Base-by-base conservation (phyloP, 1,284 basidiomycete genomes). In the Sporisorium sorghi region DNA sequence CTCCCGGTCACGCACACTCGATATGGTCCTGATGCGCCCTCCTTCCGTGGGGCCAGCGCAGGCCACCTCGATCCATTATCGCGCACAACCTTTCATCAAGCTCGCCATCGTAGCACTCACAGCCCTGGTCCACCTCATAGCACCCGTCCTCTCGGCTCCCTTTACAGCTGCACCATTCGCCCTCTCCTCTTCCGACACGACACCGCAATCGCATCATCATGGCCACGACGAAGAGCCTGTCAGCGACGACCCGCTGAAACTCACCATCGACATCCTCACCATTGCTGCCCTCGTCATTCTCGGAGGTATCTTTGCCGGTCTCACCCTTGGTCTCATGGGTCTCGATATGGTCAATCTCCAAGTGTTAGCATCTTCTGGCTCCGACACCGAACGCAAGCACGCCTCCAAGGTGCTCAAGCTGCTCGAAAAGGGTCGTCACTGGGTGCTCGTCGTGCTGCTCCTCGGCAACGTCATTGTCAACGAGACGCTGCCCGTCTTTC, bases 281-380 rank as follows among this genome's bases (percentile, higher is more conserved):
- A 79, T 78, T 51, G 78, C 78, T 24, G 78, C 73, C 15, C 67
- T 83, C 7, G 82, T 83, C 12, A 60, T 83, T 14, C 72, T 81
- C 15, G 86, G 86, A 5, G 87, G 87, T 12, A 78, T 87, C 26
- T 87, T 87, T 78, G 86, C 86, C 0, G 87, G 87, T 5, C 87
- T 97, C 55, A 97, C 94, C 0, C 89, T 97, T 21, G 94, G 93
- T 6, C 87, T 97, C 32, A 97, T 97, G 94, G 94, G 95, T 2
- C 89, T 97, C 19, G 95, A 98, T 80, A 92, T 94, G 77, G 88
- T 97, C 44, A 94, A 97, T 81, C 88, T 97, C 19, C 90, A 93
- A 28, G 94, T 97, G 0, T 87, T 96, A 24, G 87, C 92, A 0
- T 88, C 90, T 0, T 92, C 92, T 1, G 94, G 93, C 0, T 91